Percentiles rank a stretch among this genome's conserved stretches.
Evolutionary conservation across 164 flowering plant genomes (phyloP).

Genomic region (Houttuynia cordata): DNA sequence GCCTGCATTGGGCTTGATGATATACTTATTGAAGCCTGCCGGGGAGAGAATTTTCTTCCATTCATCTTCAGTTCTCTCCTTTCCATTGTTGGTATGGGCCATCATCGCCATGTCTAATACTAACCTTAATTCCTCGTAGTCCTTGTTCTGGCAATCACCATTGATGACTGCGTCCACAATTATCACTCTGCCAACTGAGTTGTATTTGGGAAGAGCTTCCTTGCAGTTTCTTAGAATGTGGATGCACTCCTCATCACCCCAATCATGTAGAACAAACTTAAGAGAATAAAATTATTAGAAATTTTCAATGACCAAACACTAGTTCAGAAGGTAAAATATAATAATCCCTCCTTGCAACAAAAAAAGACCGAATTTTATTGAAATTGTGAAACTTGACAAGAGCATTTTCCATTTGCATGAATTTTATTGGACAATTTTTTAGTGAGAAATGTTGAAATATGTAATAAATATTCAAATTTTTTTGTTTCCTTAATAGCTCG

Average conservation of each 20-base stretch:
- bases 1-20: background rate
- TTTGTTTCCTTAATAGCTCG: no score
- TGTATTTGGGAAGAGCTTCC: slow-evolving; percentile 33
- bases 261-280: slow-evolving; percentile 59
- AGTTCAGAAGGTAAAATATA: no score
- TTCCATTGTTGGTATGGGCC: slow-evolving; percentile 6
- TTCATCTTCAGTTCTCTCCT: slow-evolving; percentile 8
- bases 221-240: slow-evolving; percentile 29
- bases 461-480: no score
- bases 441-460: no score
- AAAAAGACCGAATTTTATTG: no score
- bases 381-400: no score
- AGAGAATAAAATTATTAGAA: background rate
- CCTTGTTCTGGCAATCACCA: slow-evolving; percentile 10
- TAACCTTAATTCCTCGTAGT: slow-evolving; percentile 22
- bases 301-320: no score
- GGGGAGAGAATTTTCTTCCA: slow-evolving; percentile 5
- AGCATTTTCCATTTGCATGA: no score
- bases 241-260: slow-evolving; percentile 67
- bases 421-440: no score
- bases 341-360: no score
- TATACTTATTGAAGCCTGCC: slow-evolving; percentile 5
- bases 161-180: slow-evolving; percentile 44
- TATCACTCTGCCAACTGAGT: slow-evolving; percentile 36
- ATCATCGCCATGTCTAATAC: slow-evolving; percentile 61